Conservation (phyloP, 257 asterid genomes). For the Nicotiana sylvestris region DNA sequence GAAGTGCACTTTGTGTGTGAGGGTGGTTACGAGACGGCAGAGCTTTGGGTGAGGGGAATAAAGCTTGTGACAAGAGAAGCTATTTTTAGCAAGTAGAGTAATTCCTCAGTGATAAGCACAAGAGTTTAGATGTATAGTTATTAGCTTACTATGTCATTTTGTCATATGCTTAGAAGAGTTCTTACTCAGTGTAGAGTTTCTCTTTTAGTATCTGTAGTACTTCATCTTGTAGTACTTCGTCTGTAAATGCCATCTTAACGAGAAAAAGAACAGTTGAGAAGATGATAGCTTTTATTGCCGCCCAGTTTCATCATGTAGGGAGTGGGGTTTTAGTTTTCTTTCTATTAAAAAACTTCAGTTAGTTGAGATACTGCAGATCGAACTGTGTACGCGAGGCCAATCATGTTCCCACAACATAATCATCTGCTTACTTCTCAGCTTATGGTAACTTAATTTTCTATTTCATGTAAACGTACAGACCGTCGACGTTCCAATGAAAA, state of each 20-base stretch:
- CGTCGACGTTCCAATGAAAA: neutral
- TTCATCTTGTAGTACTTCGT: slow-evolving; percentile 13
- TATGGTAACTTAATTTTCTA: too few relatives aligned
- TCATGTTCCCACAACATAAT: too few relatives aligned
- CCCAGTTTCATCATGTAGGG: neutral
- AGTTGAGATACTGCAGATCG: neutral
- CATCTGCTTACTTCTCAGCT: too few relatives aligned
- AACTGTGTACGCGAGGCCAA: neutral
- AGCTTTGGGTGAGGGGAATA: slow-evolving; percentile 49
- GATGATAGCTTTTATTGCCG: neutral
- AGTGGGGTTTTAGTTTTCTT: neutral
- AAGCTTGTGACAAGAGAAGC: slow-evolving; percentile 32
- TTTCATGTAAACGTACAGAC: too few relatives aligned
- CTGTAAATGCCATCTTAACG: slow-evolving; percentile 7
- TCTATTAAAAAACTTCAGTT: neutral
- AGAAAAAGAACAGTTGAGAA: neutral
- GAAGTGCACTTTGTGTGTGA: slow-evolving; percentile 71
- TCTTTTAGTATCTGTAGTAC: slow-evolving; percentile 16
- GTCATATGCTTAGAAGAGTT: slow-evolving; percentile 16
- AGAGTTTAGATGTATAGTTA: slow-evolving; percentile 17
- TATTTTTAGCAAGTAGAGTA: slow-evolving; percentile 10
- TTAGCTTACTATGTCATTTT: slow-evolving; percentile 6
- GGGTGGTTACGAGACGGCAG: slow-evolving; percentile 59
- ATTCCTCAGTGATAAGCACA: neutral
- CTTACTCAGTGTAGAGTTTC: slow-evolving; percentile 4